Evolutionary conservation across 1,139 yeast genomes (phyloP).

Genomic region (Protomyces inundatus): DNA sequence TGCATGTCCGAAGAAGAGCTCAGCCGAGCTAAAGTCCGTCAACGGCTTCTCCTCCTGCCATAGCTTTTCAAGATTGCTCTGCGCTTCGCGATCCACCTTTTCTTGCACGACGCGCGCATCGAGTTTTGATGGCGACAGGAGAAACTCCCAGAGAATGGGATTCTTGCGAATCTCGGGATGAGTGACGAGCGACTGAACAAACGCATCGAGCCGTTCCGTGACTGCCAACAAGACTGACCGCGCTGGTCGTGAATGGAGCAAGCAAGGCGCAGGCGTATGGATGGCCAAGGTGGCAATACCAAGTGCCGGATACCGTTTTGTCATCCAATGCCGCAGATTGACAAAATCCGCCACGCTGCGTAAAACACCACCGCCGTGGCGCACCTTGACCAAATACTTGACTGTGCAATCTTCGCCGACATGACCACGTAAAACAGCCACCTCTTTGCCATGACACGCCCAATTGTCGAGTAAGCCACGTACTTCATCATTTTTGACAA

Average conservation of each 20-base stretch:
- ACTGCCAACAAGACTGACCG: conserved; percentile 46
- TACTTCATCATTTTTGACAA: conserved; percentile 46
- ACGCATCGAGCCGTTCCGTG: conserved; percentile 47
- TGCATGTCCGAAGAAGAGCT: conserved; percentile 13
- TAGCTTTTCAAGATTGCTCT: not conserved
- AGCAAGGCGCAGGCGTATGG: conserved; percentile 35
- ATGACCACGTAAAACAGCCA: conserved; percentile 14
- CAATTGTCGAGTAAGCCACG: conserved; percentile 45
- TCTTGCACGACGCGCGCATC: conserved; percentile 1
- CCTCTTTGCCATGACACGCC: conserved; percentile 18
- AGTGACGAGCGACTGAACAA: conserved; percentile 44
- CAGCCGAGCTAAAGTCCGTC: not conserved
- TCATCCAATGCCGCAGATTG: conserved; percentile 41
- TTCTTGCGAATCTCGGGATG: conserved; percentile 40
- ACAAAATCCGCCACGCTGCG: conserved; percentile 42
- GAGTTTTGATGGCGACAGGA: conserved; percentile 40
- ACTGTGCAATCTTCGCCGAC: conserved; percentile 23
- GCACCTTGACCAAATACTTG: conserved; percentile 16
- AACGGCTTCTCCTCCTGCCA: conserved; percentile 20
- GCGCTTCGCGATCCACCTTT: conserved; percentile 3
- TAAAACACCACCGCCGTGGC: conserved; percentile 14
- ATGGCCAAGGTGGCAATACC: conserved; percentile 34
- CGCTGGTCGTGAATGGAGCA: conserved; percentile 39
- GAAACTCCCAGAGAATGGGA: conserved; percentile 46
- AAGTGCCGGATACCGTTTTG: conserved; percentile 35